Evolutionary conservation across 2,329 filamentous ascomycete species (phyloP).

Genomic region (Botrytis deweyae): DNA sequence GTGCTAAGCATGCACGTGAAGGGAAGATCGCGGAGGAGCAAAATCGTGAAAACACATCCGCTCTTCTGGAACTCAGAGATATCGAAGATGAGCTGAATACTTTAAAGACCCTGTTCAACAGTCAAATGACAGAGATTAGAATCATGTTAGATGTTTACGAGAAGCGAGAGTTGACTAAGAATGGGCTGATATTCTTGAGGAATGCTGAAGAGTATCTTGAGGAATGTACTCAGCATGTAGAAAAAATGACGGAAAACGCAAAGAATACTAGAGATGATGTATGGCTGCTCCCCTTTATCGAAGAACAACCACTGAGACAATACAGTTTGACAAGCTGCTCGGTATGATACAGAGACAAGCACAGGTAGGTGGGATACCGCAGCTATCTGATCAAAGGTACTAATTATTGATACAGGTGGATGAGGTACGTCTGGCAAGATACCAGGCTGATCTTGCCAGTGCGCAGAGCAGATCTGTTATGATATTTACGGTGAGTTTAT

Average conservation of each 20-base stretch:
- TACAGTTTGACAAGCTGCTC: neutral
- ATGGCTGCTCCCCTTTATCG: no score
- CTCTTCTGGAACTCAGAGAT: constrained; percentile 22
- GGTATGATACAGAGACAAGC: constrained; percentile 2
- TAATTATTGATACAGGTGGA: neutral
- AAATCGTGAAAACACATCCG: constrained; percentile 25
- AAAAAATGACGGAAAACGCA: constrained; percentile 4
- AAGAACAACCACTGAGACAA: neutral
- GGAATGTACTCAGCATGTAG: constrained; percentile 17
- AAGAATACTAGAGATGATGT: constrained; percentile 1
- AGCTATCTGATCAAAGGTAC: neutral
- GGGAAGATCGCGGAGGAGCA: constrained; percentile 19
- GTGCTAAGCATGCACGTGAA: constrained; percentile 21
- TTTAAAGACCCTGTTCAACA: constrained; percentile 12
- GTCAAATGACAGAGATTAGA: constrained; percentile 10
- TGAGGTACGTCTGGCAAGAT: neutral
- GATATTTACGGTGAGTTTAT: neutral
- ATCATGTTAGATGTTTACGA: constrained; percentile 17
- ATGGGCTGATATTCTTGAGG: constrained; percentile 14
- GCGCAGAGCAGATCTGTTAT: neutral
- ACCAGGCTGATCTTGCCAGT: constrained; percentile 1
- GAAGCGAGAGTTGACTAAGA: neutral
- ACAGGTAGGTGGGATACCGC: neutral
- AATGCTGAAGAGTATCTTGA: constrained; percentile 14
- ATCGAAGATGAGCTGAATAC: constrained; percentile 25